Evolutionary conservation across 352 stramenopile species (phyloP), one percentile per base, ranked within the genome.

Genomic region (Phytophthora tentaculata): DNA sequence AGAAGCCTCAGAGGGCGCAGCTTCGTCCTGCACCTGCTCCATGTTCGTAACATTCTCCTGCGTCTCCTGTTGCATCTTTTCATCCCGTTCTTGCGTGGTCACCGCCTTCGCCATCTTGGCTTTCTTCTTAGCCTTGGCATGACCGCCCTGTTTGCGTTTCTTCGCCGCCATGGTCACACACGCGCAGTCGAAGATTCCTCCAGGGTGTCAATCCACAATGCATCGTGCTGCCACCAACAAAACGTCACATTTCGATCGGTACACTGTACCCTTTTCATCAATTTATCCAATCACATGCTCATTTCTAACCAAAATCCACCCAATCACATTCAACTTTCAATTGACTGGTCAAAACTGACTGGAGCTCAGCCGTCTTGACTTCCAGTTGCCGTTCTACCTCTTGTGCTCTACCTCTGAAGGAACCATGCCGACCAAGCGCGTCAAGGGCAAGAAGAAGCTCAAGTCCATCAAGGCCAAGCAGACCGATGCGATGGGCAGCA

Each of bases 381-480:
- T 43, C 35, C 35, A 43, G 35, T 56, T 29, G 20, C 50, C 63
- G 45, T 48, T 51, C 57, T 55, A 61, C 41, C 41, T 49, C 47
- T 23, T 39, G 49, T 32, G 26, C 41, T 54, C 24, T 28, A 48
- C 24, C 51, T n/a, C n/a, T 17, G 28, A 17, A 12, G 19, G 32
- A 32, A 7, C 44, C 67, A 96, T 96, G 88, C 79, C 83, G 68
- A 94, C 88, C 50, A 96, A 96, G 71, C 86, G 88, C 73, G 86
- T 96, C 12, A 93, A 94, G 57, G 88, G 88, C 4, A 94, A 94
- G 86, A 96, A 94, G 81, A 96, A 96, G 67, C 84, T 94, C 72
- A 96, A 96, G 84, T 92, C 83, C 60, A 93, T 96, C 81, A 94
- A 94, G 77, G 82, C 88, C 59, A 96, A 96, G 81, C 74, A 89